These are phyloP conservation scores for Carex myosuroides DNA, from an alignment of 176 grass and related monocot genomes.

Conservation along the genomic window DNA sequence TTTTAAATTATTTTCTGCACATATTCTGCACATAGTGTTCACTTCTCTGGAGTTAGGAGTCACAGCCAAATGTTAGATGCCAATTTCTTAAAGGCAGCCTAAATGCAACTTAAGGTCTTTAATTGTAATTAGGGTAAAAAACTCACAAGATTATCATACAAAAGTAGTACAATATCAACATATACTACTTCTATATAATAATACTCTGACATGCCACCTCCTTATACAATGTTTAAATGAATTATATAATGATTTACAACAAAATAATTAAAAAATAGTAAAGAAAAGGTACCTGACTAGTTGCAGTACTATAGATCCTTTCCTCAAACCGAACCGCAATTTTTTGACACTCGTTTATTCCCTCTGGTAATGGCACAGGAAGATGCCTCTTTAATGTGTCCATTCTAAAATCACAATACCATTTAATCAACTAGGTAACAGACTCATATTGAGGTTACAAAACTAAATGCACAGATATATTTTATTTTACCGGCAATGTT, in stretches of 20 bases:
- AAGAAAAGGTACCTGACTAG: slow-evolving; percentile 41
- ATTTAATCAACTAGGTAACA: not conserved
- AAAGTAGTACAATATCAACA: not conserved
- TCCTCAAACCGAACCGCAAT: slow-evolving; percentile 81
- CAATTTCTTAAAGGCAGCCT: not conserved
- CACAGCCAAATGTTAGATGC: not conserved
- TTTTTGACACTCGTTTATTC: slow-evolving; percentile 55
- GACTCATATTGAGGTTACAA: not conserved
- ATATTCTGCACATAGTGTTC: not conserved
- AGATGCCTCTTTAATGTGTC: slow-evolving; percentile 78
- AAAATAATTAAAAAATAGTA: not conserved
- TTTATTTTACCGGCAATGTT: too few relatives aligned
- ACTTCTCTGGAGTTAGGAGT: not conserved
- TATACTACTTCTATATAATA: not conserved
- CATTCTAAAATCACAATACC: slow-evolving; percentile 42
- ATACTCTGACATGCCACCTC: not conserved
- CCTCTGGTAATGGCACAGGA: slow-evolving; percentile 53
- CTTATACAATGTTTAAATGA: not conserved
- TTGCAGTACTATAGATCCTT: slow-evolving; percentile 53
- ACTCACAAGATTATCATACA: not conserved
- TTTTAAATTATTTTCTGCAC: not conserved
- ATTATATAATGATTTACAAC: not conserved
- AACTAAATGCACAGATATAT: too few relatives aligned
- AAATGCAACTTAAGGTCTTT: not conserved
- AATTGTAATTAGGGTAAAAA: not conserved